Base-by-base conservation (phyloP, 192 early-diverging fungal genomes). In the Coemansia sp. region DNA sequence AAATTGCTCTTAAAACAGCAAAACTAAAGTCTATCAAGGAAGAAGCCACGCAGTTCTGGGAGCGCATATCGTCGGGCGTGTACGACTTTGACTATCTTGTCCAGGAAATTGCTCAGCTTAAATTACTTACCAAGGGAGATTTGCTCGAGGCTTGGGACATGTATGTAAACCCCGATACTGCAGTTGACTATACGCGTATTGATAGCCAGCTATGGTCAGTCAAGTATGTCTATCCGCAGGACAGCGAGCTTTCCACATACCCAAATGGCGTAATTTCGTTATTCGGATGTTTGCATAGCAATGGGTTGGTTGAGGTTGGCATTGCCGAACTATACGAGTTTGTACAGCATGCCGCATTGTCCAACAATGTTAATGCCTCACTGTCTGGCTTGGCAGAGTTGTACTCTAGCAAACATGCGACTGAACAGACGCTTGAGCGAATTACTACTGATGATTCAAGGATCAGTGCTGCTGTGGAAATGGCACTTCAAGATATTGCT, bases 31-130 rank as follows among this genome's bases (percentile, higher is more conserved):
- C 89, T 39, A 69, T 96, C 50, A 51, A 41, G 1, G 77, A 93
- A 45, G 91, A 93, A 65, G 76, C 84, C 6, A 32, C 53, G 1
- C 57, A 69, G n/a, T 80, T 86, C 32, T 94, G 91, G 91, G 38
- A 15, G 0, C 81, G 84, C 35, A 91, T 96, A 60, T 43, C 59
- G 2, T 79, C 72, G 3, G 76, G 82, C 5, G 86, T 78, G 64
- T 94, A 89, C 68, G 87, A 92, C 53, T 97, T 97, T 84, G 84
- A 92, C 27, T 70, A 85, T 10, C 9, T 50, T 9, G 25, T 62
- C 5, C 35, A 54, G 0, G 62, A 64, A 5, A 56, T 75, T 0
- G 55, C 52, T 2, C 17, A 52, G 4, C 41, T 78, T 2, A 45
- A 51, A 17, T 15, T 4, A 21, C 48, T 83, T 15, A 53, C 29